Evolutionary conservation across 306 rosid genomes (phyloP), one percentile per base, ranked within the genome.

Genomic region (Lathyrus sativus): DNA sequence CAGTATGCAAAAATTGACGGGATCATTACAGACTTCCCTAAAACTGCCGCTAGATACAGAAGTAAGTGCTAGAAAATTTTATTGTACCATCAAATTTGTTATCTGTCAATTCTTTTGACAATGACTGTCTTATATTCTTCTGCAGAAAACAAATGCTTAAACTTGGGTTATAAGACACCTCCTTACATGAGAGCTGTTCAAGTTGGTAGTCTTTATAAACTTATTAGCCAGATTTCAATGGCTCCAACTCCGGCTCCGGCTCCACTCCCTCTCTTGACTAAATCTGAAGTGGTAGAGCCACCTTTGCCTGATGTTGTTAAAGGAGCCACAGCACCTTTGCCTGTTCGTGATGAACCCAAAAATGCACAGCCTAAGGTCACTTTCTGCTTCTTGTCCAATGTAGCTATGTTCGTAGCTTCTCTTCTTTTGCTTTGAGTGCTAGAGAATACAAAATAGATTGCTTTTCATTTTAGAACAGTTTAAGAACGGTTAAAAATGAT

Each of bases 11-110:
- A 0, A 53, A 44, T 88, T 64, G 83, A 86, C 38, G 97, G 99
- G 43, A 53, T 93, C 58, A 75, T 93, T 83, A 90, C 99, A 1
- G 84, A 67, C 78, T 90, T 86, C 77, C 96, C 98, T 0, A 80
- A 79, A 77, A 93, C 96, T 0, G 84, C 98, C 41, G 73, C 78
- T 39, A 85, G 97, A 85, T 93, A 90, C 89, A 85, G 79, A 82
- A 85, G 98, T 90, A 85, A 85, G 93, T 74, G 44, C 33, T 54
- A 54, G 37, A 54, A 9, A 54, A 28, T 24, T 54, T 6, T 11
- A 26, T 10, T 0, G 15, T 24, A 54, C 15, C 10, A 2, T 11
- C 8, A 54, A 54, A 3, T 24, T 24, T 24, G 9, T 54, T 54
- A 54, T 14, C 0, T 54, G 8, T 26, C 14, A 11, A 11, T 22